Percentiles rank a stretch among this genome's conserved stretches.
Evolutionary conservation across 2,329 filamentous ascomycete species (phyloP).

Genomic region (Penicillium psychrosexuale): DNA sequence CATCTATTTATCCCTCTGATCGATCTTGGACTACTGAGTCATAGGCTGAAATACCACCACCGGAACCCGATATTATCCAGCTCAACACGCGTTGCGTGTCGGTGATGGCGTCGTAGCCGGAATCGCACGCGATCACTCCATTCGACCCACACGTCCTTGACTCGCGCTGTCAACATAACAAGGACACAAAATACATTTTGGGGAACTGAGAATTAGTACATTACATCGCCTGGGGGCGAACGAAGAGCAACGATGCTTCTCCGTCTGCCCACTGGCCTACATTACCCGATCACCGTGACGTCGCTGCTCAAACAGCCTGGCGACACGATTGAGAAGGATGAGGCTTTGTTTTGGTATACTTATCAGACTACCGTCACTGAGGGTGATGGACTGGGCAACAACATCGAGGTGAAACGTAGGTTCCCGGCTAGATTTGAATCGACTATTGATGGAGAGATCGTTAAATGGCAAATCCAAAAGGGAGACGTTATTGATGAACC

Average conservation of each 20-base stretch:
- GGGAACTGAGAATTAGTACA: not conserved
- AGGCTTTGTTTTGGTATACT: conserved; percentile 79
- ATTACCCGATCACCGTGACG: conserved; percentile 91
- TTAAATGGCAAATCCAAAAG: conserved; percentile 66
- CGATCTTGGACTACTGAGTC: not conserved
- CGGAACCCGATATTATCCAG: not conserved
- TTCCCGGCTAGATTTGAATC: conserved; percentile 79
- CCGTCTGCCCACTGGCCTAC: conserved; percentile 57
- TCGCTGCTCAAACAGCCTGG: conserved; percentile 74
- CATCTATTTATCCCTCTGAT: not conserved
- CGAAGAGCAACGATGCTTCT: conserved; percentile 42
- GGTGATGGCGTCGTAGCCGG: conserved; percentile 22
- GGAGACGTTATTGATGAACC: conserved; percentile 45
- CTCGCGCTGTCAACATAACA: conserved; percentile 5
- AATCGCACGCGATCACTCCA: conserved; percentile 22
- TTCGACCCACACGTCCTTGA: conserved; percentile 4
- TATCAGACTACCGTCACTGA: conserved; percentile 72
- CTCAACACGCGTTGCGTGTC: conserved; percentile 21
- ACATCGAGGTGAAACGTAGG: conserved; percentile 64
- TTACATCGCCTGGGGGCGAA: conserved; percentile 17
- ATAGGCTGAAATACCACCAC: too few relatives aligned
- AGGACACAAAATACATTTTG: not conserved
- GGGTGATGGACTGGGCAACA: conserved; percentile 69
- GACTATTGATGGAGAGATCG: conserved; percentile 74
- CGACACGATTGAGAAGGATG: conserved; percentile 71